A percentile compares a stretch with the other conserved stretches of the same genome.
phyloP scores from a whole-genome alignment of 768 basidiomycete species.

The Suillus sp. region DNA sequence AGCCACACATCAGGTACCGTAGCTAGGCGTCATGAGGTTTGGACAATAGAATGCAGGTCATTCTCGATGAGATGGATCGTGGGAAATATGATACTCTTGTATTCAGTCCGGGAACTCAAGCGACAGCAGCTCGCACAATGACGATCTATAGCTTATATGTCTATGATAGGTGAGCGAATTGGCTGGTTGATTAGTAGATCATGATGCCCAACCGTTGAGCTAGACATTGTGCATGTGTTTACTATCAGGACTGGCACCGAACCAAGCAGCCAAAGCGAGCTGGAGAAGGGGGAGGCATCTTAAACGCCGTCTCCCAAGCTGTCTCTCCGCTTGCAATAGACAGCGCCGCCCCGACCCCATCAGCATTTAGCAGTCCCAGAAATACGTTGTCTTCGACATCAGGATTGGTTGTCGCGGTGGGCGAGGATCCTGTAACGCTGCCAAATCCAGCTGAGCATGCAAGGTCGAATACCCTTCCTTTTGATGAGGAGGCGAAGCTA shows the following conservation, averaged over 20 bases:
- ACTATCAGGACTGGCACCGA: conserved; percentile 96
- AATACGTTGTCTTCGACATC: conserved; percentile 66
- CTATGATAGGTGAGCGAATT: conserved; percentile 71
- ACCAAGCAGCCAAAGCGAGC: conserved; percentile 74
- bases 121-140: conserved; percentile 43
- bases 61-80: background rate
- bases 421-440: conserved; percentile 40
- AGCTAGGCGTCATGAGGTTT: background rate
- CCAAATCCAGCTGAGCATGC: conserved; percentile 25
- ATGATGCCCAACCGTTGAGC: conserved; percentile 12
- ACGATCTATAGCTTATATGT: conserved; percentile 93
- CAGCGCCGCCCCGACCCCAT: conserved; percentile 35
- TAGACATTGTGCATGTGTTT: conserved; percentile 90
- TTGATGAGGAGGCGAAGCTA: conserved; percentile 97
- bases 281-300: conserved; percentile 62
- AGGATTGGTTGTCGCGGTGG: conserved; percentile 68
- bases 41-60: conserved; percentile 5
- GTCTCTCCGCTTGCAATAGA: conserved; percentile 43
- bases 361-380: conserved; percentile 56
- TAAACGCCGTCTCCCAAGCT: conserved; percentile 79
- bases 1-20: background rate
- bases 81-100: background rate
- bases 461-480: conserved; percentile 63
- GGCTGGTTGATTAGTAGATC: conserved; percentile 1
- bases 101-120: background rate